Evolutionary conservation across 1,284 basidiomycete species (phyloP).

Genomic region (Meira nashicola): DNA sequence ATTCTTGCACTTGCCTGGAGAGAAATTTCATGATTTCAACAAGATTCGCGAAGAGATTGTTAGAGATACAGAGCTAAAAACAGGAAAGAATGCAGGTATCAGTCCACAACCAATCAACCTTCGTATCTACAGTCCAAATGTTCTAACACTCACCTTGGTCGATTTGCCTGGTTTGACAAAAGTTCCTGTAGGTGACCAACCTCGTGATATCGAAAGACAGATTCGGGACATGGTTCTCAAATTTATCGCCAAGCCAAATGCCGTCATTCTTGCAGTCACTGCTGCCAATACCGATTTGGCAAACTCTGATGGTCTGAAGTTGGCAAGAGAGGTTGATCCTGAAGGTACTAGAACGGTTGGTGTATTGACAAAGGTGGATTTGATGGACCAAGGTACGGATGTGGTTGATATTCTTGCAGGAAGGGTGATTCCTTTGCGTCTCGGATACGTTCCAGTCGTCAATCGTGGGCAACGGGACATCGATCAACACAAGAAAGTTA

Average conservation of each 20-base stretch:
- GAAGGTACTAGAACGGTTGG: conserved; percentile 92
- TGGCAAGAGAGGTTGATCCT: conserved; percentile 92
- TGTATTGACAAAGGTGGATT: conserved; percentile 94
- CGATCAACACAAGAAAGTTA: conserved; percentile 75
- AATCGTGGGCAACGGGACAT: conserved; percentile 97
- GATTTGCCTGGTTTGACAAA: conserved; percentile 95
- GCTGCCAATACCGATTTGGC: conserved; percentile 94
- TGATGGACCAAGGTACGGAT: conserved; percentile 94
- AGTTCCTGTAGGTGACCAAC: conserved; percentile 91
- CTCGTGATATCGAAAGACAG: conserved; percentile 94
- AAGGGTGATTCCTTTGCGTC: conserved; percentile 81
- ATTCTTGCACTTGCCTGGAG: conserved; percentile 80
- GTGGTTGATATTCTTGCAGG: conserved; percentile 97
- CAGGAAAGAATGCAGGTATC: conserved; percentile 79
- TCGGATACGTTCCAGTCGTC: conserved; percentile 94
- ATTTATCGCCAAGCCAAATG: conserved; percentile 84
- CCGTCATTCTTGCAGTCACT: conserved; percentile 84
- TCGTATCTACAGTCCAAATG: conserved; percentile 91
- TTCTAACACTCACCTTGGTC: conserved; percentile 91
- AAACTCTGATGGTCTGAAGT: conserved; percentile 93
- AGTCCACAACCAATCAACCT: conserved; percentile 94
- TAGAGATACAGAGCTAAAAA: conserved; percentile 93
- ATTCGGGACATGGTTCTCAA: conserved; percentile 94
- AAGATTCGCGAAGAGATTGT: conserved; percentile 96
- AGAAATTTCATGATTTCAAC: conserved; percentile 95